Base-by-base conservation (phyloP, 371 early-diverging fungal genomes). In the Mortierella polycephala region DNA sequence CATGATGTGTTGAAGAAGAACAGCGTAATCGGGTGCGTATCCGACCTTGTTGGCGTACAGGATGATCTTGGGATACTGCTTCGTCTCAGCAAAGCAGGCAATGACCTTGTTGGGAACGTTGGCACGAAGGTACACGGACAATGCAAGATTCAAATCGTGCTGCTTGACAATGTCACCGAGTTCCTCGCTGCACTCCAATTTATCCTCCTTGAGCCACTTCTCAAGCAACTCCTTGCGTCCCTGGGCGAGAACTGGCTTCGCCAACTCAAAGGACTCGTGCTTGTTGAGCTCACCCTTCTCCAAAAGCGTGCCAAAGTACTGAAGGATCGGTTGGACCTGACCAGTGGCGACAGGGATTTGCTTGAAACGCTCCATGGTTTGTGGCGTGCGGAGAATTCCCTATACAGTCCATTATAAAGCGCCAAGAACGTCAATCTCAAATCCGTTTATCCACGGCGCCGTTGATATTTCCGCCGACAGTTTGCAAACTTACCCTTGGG, bases 131-230 rank as follows among this genome's bases (percentile, higher is more conserved):
- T 98, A 99, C 0, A 99, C 94, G 14, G 97, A 95, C 39, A 98
- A 87, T 0, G 98, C 98, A 62, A 98, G 84, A n/a, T 92, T 92
- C 42, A 88, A 79, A 75, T 99, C 99, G 63, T 92, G 89, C 65
- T 91, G 95, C 84, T 95, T 95, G 62, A 98, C 97, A 79, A 97
- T 91, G 75, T 99, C 99, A 71, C 99, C 99, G 20, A 99, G 87
- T 73, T 99, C 98, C 80, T 99, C 98, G 82, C 95, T 96, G 85
- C 98, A 98, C 71, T 95, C 93, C 8, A 99, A 86, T 82, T 98
- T 98, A 80, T 99, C 97, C 81, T 98, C 98, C 85, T 98, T 98
- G 61, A 99, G 88, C 98, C 98, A 99, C 80, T 97, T 98, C 71
- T 99, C 98, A 14, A 99, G 84, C 61, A 99, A 82, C 67, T 96